A percentile compares a stretch with the other conserved stretches of the same genome.
Conservation (phyloP, 805 yeast genomes). For the Blastobotrys mokoenaii region DNA sequence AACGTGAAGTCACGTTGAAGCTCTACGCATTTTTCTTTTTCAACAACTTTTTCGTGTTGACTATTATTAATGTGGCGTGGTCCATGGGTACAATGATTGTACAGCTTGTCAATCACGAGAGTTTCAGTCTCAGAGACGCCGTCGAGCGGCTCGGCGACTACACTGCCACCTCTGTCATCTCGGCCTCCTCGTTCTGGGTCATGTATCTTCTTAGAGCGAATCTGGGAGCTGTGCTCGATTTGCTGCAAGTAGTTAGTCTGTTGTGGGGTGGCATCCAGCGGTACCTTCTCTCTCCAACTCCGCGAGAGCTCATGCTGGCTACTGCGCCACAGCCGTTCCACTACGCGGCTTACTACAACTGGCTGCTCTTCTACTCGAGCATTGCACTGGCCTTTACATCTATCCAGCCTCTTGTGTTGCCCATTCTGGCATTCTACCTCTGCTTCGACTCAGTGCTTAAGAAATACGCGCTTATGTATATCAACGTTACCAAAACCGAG, state of each 20-base stretch:
- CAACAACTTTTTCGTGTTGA: constrained; percentile 31
- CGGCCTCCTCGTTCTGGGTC: constrained; percentile 34
- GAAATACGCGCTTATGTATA: constrained; percentile 29
- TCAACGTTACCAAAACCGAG: constrained; percentile 30
- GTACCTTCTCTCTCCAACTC: constrained; percentile 25
- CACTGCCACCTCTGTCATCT: constrained; percentile 29
- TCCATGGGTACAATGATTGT: constrained; percentile 27
- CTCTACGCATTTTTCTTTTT: constrained; percentile 31
- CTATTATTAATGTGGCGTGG: constrained; percentile 33
- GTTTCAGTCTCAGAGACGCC: constrained; percentile 20
- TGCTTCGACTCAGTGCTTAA: constrained; percentile 26
- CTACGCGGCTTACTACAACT: constrained; percentile 27
- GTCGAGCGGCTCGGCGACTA: constrained; percentile 25
- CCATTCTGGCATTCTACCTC: constrained; percentile 26
- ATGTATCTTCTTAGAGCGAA: constrained; percentile 30
- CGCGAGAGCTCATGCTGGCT: constrained; percentile 25
- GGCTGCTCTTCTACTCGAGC: constrained; percentile 28
- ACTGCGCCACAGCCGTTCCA: constrained; percentile 29
- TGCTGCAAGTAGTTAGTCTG: constrained; percentile 26
- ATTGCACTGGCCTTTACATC: constrained; percentile 31
- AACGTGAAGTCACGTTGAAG: constrained; percentile 30
- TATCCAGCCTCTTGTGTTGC: constrained; percentile 31
- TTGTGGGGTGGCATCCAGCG: constrained; percentile 19
- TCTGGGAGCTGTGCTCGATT: constrained; percentile 24
- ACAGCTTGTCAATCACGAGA: constrained; percentile 9